phyloP scores from a whole-genome alignment of 2,329 filamentous ascomycete genomes.

The Aquanectria penicillioides region DNA sequence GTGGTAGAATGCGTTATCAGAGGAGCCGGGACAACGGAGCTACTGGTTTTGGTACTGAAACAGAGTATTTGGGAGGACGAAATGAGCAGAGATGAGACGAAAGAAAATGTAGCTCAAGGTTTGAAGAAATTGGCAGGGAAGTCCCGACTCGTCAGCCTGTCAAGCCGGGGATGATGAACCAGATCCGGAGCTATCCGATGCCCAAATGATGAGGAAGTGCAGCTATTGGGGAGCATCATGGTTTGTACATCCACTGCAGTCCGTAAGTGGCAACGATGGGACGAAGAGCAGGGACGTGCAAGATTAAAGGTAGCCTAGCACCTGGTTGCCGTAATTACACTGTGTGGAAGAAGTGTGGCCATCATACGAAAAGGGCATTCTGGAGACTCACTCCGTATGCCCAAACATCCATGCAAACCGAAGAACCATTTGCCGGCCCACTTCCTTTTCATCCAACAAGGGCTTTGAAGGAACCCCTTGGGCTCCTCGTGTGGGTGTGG shows the following conservation, averaged over 20 bases:
- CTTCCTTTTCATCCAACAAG: not conserved
- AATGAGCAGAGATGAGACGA: conserved; percentile 18
- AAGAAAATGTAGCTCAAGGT: conserved; percentile 2
- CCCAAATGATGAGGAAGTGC: not conserved
- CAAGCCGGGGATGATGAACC: not conserved
- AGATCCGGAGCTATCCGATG: conserved; percentile 13
- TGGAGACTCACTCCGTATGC: not conserved
- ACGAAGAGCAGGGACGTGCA: not conserved
- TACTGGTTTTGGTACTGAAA: conserved; percentile 7
- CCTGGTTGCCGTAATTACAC: conserved; percentile 10
- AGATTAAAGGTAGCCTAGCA: not conserved
- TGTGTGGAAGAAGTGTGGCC: not conserved
- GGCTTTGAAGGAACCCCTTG: not conserved
- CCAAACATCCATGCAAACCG: not conserved
- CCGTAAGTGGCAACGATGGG: not conserved
- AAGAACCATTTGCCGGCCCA: conserved; percentile 12
- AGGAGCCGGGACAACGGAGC: not conserved
- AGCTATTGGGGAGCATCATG: not conserved
- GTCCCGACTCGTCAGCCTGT: not conserved
- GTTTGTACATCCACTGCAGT: too few relatives aligned
- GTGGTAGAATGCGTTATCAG: conserved; percentile 1
- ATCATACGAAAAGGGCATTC: conserved; percentile 5
- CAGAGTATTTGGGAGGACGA: conserved; percentile 7
- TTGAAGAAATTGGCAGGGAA: conserved; percentile 12
- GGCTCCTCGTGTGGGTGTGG: not conserved